phyloP scores from a whole-genome alignment of 108 stramenopile genomes.

The Cyclotella choctawhatcheeana region DNA sequence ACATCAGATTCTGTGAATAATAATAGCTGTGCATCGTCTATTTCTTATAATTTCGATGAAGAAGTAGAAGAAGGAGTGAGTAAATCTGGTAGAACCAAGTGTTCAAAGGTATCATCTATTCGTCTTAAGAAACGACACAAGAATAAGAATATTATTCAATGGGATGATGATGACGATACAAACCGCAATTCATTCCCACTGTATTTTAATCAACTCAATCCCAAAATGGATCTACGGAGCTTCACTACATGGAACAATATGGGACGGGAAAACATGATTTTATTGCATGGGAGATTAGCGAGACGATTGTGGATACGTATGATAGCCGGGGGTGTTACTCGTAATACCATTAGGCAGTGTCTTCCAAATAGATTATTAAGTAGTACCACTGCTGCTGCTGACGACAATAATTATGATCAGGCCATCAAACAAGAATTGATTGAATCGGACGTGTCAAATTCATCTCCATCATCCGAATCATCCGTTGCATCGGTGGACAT shows the following conservation, averaged over 20 bases:
- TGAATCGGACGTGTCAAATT: conserved; percentile 25
- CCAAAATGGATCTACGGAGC: conserved; percentile 23
- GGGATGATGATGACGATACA: no score
- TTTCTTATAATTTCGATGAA: no score
- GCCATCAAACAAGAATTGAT: conserved; percentile 7
- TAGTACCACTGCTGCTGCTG: no score
- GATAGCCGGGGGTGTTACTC: conserved; percentile 28
- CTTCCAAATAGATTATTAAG: background rate
- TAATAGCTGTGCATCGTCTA: no score
- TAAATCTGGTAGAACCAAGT: no score
- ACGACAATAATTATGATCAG: no score
- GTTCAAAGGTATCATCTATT: no score
- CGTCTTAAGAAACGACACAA: no score
- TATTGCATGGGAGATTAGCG: conserved; percentile 39
- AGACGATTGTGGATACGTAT: conserved; percentile 29
- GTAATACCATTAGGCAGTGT: background rate
- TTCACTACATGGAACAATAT: background rate
- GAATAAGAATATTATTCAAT: no score
- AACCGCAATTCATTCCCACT: conserved; percentile 48
- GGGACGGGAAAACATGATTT: conserved; percentile 35
- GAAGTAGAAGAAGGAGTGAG: no score
- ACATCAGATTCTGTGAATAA: no score
- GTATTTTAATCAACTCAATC: conserved; percentile 23
- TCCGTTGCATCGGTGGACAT: conserved; percentile 13
- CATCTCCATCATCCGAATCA: conserved; percentile 35